phyloP scores from a whole-genome alignment of 2,329 filamentous ascomycete genomes.

The Phyllosticta paracitricarpa region DNA sequence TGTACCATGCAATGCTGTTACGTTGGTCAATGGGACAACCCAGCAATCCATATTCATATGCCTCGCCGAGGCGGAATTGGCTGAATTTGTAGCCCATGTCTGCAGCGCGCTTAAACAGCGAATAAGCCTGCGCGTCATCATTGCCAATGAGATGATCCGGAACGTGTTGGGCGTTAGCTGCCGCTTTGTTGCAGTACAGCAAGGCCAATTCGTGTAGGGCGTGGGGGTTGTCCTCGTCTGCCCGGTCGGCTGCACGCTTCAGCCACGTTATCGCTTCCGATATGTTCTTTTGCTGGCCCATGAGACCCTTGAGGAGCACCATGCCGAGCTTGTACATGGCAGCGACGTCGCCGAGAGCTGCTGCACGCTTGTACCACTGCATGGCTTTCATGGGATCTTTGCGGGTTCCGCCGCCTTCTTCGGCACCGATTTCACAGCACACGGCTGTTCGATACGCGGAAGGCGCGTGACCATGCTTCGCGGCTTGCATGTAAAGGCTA shows the following conservation, averaged over 20 bases:
- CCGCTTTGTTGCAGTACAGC: conserved; percentile 47
- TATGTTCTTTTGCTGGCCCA: conserved; percentile 76
- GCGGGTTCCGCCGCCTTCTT: conserved; percentile 86
- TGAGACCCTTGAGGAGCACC: conserved; percentile 83
- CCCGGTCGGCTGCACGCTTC: conserved; percentile 81
- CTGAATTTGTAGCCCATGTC: conserved; percentile 91
- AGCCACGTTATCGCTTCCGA: conserved; percentile 86
- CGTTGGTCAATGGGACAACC: conserved; percentile 75
- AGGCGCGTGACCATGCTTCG: conserved; percentile 75
- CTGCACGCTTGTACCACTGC: conserved; percentile 95
- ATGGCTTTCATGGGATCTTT: conserved; percentile 89
- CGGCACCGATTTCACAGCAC: conserved; percentile 91
- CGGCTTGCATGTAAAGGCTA: conserved; percentile 82
- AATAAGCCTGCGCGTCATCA: conserved; percentile 72
- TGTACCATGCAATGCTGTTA: conserved; percentile 88
- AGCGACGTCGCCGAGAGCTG: conserved; percentile 77
- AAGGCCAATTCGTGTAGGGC: conserved; percentile 77
- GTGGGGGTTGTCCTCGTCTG: conserved; percentile 85
- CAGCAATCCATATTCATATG: conserved; percentile 80
- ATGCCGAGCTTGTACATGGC: conserved; percentile 99
- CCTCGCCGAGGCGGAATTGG: conserved; percentile 79
- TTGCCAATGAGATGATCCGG: conserved; percentile 53
- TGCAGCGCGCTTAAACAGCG: conserved; percentile 74
- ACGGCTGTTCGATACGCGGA: conserved; percentile 92
- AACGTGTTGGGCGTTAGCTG: conserved; percentile 36